These are phyloP conservation scores for Sodiomyces alkalinus DNA, from an alignment of 2,329 filamentous ascomycete genomes.

Conservation along the genomic window DNA sequence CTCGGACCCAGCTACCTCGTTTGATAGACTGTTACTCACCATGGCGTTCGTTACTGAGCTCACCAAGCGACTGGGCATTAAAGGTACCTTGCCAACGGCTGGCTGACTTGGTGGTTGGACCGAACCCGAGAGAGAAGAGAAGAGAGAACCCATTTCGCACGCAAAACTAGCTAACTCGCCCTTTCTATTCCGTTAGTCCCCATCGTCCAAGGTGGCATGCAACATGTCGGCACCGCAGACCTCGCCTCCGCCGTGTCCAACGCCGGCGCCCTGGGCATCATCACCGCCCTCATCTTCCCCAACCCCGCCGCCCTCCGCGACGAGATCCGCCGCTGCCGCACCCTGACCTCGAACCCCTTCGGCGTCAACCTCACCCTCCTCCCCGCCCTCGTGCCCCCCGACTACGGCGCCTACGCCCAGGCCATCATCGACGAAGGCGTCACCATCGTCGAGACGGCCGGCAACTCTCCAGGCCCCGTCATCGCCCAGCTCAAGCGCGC, in stretches of 20 bases:
- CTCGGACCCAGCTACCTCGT: no score
- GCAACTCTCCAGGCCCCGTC: slow-evolving; percentile 76
- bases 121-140: not conserved
- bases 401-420: slow-evolving; percentile 85
- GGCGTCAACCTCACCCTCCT: slow-evolving; percentile 92
- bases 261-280: slow-evolving; percentile 68
- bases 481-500: slow-evolving; percentile 78
- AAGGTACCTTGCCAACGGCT: slow-evolving; percentile 19
- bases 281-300: slow-evolving; percentile 84
- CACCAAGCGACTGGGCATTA: slow-evolving; percentile 42
- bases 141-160: not conserved
- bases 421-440: slow-evolving; percentile 89
- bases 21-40: slow-evolving; percentile 9
- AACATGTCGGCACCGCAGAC: slow-evolving; percentile 72
- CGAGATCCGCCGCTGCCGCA: slow-evolving; percentile 78
- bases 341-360: slow-evolving; percentile 67
- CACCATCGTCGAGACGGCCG: slow-evolving; percentile 82
- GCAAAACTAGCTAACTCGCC: not conserved
- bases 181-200: slow-evolving; percentile 41
- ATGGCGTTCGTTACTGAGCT: slow-evolving; percentile 45
- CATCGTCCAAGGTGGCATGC: slow-evolving; percentile 76
- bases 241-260: slow-evolving; percentile 64
- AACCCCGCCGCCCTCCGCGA: slow-evolving; percentile 81
- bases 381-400: slow-evolving; percentile 73
- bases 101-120: not conserved